phyloP scores from a whole-genome alignment of 1,139 yeast species.

The Schwanniomyces etchellsii region DNA sequence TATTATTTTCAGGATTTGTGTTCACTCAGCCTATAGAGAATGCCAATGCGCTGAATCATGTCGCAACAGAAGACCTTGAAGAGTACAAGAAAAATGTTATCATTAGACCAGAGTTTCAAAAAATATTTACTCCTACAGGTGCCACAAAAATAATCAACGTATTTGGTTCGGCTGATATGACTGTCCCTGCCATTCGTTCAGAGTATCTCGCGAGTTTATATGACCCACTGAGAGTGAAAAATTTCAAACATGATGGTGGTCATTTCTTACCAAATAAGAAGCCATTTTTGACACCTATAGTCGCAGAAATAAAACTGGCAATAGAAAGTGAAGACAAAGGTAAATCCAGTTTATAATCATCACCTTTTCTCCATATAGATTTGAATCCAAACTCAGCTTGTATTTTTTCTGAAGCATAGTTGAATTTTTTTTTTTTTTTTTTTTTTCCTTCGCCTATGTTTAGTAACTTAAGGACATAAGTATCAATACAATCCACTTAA shows the following conservation, averaged over 20 bases:
- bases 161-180: constrained; percentile 27
- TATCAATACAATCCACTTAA: background rate
- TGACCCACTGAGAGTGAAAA: constrained; percentile 9
- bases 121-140: constrained; percentile 13
- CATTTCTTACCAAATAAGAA: constrained; percentile 33
- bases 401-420: no score
- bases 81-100: constrained; percentile 16
- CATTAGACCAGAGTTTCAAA: constrained; percentile 12
- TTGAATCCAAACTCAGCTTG: no score
- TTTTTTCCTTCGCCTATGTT: background rate
- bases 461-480: background rate
- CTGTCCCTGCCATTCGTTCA: constrained; percentile 31
- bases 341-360: no score
- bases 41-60: constrained; percentile 14
- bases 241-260: constrained; percentile 31
- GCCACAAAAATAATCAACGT: constrained; percentile 23
- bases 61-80: constrained; percentile 13
- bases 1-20: constrained; percentile 52
- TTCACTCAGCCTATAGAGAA: constrained; percentile 37
- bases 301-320: constrained; percentile 17
- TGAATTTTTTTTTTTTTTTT: no score
- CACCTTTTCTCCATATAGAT: no score
- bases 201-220: constrained; percentile 19
- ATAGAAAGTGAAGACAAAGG: constrained; percentile 9
- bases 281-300: constrained; percentile 21